Base-by-base conservation (phyloP, 768 basidiomycete genomes). In the Russula virescens region DNA sequence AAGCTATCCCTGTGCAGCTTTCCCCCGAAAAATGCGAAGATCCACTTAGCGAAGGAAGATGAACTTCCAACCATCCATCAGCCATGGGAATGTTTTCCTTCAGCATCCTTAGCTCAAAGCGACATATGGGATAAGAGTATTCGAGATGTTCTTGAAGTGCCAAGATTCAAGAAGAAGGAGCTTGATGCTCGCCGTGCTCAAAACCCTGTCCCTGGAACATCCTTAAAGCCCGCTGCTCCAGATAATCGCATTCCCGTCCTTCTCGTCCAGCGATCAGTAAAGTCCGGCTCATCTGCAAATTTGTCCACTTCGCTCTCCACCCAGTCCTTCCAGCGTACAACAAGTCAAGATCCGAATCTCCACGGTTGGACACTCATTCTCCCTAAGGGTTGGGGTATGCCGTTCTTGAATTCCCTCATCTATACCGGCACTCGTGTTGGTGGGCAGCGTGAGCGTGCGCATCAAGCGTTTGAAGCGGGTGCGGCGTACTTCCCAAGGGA, bases 351-450 rank as follows among this genome's bases (percentile, higher is more conserved):
- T 14, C 68, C 70, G 7, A 58, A 71, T 1, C 75, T 93, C 34
- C 86, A 94, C 68, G 94, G 95, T 43, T 97, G 91, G 88, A 93
- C 87, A 9, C 75, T 99, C 10, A 78, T 97, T 50, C 72, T 96
- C 35, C 96, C 96, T 3, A 78, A 84, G 1, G 94, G 92, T 14
- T 98, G 94, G 94, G 81, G 83, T 0, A 96, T 94, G 87, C 80
- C 94, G 1, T 93, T 98, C 75, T 84, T 91, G 65, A 80, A 80
- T 45, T 95, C 94, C 3, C 81, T 99, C 54, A 80, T 81, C 3
- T 86, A 84, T 72, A 94, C 94, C 0, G 88, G 89, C 23, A 91
- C 90, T 1, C 87, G 93, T 8, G 80, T 96, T 19, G 90, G 82
- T 6, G 96, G 95, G 2, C 88, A 94, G 69, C 83, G 87, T 31